Evolutionary conservation across 1,284 basidiomycete species (phyloP), one percentile per base, ranked within the genome.

Genomic region (Leucoagaricus sp.): DNA sequence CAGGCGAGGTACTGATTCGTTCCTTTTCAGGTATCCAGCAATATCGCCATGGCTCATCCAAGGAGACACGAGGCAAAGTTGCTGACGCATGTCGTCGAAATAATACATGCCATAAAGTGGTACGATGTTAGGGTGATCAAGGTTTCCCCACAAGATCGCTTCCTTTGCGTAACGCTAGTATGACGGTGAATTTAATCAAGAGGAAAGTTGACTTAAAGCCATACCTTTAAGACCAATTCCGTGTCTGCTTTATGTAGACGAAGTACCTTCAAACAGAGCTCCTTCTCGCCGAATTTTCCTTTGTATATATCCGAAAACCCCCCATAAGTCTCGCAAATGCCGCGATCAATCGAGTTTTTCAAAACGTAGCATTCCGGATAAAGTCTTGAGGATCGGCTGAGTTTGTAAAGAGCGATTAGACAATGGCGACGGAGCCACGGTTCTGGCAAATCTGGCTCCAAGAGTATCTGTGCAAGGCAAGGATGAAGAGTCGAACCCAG

Each of bases 41-140:
- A 75, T 45, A 53, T 69, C 71, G 3, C 75, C 72, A 38, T 70
- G 66, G 31, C 57, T 55, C 64, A 68, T 72, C 61, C 67, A 75
- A 1, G 64, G 66, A n/a, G 74, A 74, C 29, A 76, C 67, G 3
- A 77, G 61, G 66, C 53, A 46, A 15, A 46, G 23, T 26, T 31
- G 53, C 8, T 25, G 23, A 33, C 36, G 31, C 23, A 19, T 45
- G 8, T 25, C 44, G 53, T 59, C 15, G 23, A 51, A 33, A 48
- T 55, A 13, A 50, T 63, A 60, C 3, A 67, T 45, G 29, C 66
- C 65, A 17, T 65, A 58, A 29, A 67, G 66, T 7, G 67, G 65
- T 29, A 65, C 55, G 10, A 69, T 58, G 44, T 67, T 66, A 2
- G 57, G 47, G 49, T 69, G 67, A 12, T 53, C 49, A 6, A 66